Conservation (phyloP, 495 filamentous ascomycete species). For the Lineolata rhizophorae region DNA sequence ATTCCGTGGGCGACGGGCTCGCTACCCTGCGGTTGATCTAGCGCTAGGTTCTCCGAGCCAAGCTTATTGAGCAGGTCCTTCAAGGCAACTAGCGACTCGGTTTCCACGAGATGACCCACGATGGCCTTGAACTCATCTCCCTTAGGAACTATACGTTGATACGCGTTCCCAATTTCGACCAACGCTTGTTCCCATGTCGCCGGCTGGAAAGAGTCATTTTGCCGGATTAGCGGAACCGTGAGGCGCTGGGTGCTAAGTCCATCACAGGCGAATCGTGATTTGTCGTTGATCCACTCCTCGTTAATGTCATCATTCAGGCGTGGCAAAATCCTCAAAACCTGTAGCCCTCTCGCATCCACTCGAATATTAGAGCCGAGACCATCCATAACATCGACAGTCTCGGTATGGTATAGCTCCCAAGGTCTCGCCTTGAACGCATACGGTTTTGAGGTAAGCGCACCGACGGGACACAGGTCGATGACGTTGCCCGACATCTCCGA, state of each 20-base stretch:
- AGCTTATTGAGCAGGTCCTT: constrained; percentile 94
- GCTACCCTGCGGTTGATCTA: constrained; percentile 71
- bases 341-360: constrained; percentile 77
- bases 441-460: constrained; percentile 87
- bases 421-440: constrained; percentile 93
- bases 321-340: constrained; percentile 86
- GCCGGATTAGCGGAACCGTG: constrained; percentile 75
- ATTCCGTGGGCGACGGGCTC: constrained; percentile 77
- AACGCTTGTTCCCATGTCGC: constrained; percentile 88
- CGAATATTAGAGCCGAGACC: constrained; percentile 85
- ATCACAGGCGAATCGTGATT: constrained; percentile 89
- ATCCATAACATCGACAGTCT: constrained; percentile 87
- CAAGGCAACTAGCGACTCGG: constrained; percentile 82
- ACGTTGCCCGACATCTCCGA: constrained; percentile 92
- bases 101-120: constrained; percentile 74
- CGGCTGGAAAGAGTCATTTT: constrained; percentile 70
- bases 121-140: constrained; percentile 90
- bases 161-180: constrained; percentile 57
- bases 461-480: constrained; percentile 94
- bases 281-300: constrained; percentile 99
- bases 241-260: constrained; percentile 88
- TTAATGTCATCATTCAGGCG: constrained; percentile 93
- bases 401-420: constrained; percentile 84
- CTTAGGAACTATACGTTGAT: constrained; percentile 50
- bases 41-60: constrained; percentile 81